These are phyloP conservation scores for Magnusiomyces ingens DNA, from an alignment of 1,139 yeast species.

Conservation along the genomic window DNA sequence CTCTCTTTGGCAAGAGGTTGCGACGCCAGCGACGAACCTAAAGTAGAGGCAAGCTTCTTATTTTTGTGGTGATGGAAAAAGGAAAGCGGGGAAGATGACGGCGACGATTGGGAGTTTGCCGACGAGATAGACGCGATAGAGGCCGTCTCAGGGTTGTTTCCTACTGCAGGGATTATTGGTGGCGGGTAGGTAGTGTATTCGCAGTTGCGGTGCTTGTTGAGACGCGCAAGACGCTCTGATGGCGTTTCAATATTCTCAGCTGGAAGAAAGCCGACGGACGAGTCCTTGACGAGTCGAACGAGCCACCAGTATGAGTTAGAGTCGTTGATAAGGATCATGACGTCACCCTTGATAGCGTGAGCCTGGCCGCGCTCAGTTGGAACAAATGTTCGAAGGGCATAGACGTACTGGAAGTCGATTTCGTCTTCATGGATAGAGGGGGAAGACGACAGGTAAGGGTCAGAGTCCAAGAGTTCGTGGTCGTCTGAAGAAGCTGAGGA, in stretches of 20 bases:
- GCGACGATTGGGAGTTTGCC: no score
- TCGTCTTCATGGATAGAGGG: slow-evolving; percentile 56
- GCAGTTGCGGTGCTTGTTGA: slow-evolving; percentile 89
- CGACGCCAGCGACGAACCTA: slow-evolving; percentile 12
- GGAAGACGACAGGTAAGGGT: slow-evolving; percentile 35
- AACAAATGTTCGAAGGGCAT: slow-evolving; percentile 77
- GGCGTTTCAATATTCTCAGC: slow-evolving; percentile 93
- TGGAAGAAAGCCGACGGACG: slow-evolving; percentile 78
- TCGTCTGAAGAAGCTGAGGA: no score
- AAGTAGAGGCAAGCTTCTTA: background rate
- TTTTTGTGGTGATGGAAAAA: slow-evolving; percentile 5
- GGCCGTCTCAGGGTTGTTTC: no score
- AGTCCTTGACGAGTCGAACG: slow-evolving; percentile 60
- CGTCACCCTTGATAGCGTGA: slow-evolving; percentile 69
- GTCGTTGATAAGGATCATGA: slow-evolving; percentile 76
- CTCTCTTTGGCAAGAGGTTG: slow-evolving; percentile 7
- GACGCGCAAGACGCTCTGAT: slow-evolving; percentile 81
- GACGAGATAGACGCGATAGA: no score
- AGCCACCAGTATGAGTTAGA: slow-evolving; percentile 97
- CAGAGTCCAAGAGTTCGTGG: slow-evolving; percentile 18
- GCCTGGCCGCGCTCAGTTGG: slow-evolving; percentile 97
- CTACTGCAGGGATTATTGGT: no score
- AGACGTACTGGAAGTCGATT: slow-evolving; percentile 73
- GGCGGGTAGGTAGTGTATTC: slow-evolving; percentile 35
- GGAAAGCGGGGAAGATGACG: slow-evolving; percentile 13